These are phyloP conservation scores for Rhizomucor miehei DNA, from an alignment of 371 early-diverging fungal species.

Conservation along the genomic window DNA sequence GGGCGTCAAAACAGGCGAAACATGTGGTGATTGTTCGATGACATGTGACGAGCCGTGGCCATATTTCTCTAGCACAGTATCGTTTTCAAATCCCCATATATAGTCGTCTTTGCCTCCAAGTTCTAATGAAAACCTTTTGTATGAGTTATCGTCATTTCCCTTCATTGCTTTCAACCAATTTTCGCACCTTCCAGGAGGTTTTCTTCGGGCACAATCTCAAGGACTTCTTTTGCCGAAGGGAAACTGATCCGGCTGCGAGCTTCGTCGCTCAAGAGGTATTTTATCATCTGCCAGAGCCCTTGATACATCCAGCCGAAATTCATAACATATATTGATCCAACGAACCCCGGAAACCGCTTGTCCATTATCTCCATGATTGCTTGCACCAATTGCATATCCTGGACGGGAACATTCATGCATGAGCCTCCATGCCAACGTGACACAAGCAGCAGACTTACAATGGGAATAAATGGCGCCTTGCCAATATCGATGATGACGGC, in stretches of 20 bases:
- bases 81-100: conserved; percentile 34
- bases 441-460: conserved; percentile 18
- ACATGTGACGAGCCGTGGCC: conserved; percentile 15
- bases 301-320: conserved; percentile 52
- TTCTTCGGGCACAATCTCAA: conserved; percentile 19
- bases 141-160: no score
- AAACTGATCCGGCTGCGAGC: conserved; percentile 35
- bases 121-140: conserved; percentile 14
- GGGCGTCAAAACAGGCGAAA: conserved; percentile 6
- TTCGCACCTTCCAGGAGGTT: conserved; percentile 24
- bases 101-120: conserved; percentile 32
- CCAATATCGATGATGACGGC: conserved; percentile 35
- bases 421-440: neutral
- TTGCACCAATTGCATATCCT: conserved; percentile 35
- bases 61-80: conserved; percentile 30
- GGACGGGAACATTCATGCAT: neutral
- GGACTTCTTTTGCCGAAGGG: conserved; percentile 23
- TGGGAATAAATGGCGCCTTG: conserved; percentile 38
- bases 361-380: conserved; percentile 27
- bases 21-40: neutral
- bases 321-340: conserved; percentile 35
- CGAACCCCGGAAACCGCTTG: conserved; percentile 27
- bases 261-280: conserved; percentile 32
- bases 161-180: neutral
- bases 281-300: conserved; percentile 43